Evolutionary conservation across 176 grass and related monocot genomes (phyloP).

Genomic region (Ensete glaucum): DNA sequence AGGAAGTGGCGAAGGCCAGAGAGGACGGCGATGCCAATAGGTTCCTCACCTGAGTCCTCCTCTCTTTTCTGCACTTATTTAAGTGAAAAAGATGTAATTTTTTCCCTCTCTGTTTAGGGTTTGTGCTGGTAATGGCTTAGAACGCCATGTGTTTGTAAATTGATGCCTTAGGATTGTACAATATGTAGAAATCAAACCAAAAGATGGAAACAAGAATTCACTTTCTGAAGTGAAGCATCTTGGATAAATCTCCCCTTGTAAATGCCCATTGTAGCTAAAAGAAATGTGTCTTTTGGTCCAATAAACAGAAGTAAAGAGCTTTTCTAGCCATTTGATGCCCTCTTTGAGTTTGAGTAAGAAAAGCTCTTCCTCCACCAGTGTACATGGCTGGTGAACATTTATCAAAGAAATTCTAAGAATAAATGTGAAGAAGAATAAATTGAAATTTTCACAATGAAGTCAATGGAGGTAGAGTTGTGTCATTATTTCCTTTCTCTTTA

Average conservation of each 20-base stretch:
- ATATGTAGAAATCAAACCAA: not conserved
- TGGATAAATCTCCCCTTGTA: not conserved
- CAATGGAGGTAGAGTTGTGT: not conserved
- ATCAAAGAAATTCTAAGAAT: too few relatives aligned
- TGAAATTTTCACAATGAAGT: not conserved
- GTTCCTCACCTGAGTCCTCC: not conserved
- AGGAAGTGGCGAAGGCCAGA: constrained; percentile 7
- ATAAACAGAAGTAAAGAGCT: not conserved
- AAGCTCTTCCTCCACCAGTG: constrained; percentile 1
- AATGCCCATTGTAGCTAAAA: not conserved
- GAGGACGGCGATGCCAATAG: constrained; percentile 3
- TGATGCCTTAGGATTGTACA: not conserved
- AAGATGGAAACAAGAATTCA: not conserved
- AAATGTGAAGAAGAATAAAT: not conserved
- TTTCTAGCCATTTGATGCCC: not conserved
- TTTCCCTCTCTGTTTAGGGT: not conserved
- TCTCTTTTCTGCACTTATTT: not conserved
- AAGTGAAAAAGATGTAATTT: not conserved
- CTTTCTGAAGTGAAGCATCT: constrained; percentile 8
- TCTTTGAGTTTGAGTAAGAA: not conserved
- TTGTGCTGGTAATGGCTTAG: not conserved
- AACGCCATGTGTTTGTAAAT: not conserved
- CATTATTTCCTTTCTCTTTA: not conserved
- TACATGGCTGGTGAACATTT: not conserved
- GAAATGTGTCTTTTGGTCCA: not conserved